Evolutionary conservation across 2,329 filamentous ascomycete species (phyloP), one percentile per base, ranked within the genome.

Genomic region (Penicillium sp.): DNA sequence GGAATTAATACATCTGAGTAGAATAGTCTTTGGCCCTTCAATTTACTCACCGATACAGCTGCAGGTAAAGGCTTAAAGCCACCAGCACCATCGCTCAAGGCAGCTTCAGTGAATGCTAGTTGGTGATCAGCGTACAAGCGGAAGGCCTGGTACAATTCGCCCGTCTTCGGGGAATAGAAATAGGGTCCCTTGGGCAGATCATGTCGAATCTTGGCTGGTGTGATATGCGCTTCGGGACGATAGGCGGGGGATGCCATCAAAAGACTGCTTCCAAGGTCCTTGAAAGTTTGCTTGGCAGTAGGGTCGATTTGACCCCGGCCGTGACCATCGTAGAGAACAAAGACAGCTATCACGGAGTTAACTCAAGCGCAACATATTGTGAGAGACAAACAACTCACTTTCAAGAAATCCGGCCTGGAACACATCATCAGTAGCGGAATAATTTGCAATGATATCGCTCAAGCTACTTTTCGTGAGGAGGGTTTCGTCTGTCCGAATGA

Each of bases 31-130:
- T 4, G 21, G 13, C 13, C 31, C 24, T 14, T 21, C 31, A 14
- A 9, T 34, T 51, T 40, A 55, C 36, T 50, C 40, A 50, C 58
- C 38, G 48, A 56, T 45, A 47, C 48, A 5, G 43, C 47, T 5
- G 57, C 59, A 13, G 56, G 55, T n/a, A 65, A 31, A 7, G 62
- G 50, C 2, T 55, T 50, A 29, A 55, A 64, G 0, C 56, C 58
- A 3, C 57, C 62, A 2, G 54, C 39, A 7, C 56, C 60, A 27
- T 62, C 60, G 16, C 57, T 55, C 21, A 79, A 73, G 1, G 72
- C 61, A 9, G 78, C 75, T 56, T 82, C 79, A 0, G 76, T 78
- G 61, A 82, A 83, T 2, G 80, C 77, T 11, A 76, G 75, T 39
- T 78, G 72, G 5, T 75, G 70, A 58, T 83, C 80, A 14, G 76